Percentiles rank a stretch among this genome's conserved stretches.
phyloP scores from a whole-genome alignment of 441 rosid species.

The Codiaeum variegatum region DNA sequence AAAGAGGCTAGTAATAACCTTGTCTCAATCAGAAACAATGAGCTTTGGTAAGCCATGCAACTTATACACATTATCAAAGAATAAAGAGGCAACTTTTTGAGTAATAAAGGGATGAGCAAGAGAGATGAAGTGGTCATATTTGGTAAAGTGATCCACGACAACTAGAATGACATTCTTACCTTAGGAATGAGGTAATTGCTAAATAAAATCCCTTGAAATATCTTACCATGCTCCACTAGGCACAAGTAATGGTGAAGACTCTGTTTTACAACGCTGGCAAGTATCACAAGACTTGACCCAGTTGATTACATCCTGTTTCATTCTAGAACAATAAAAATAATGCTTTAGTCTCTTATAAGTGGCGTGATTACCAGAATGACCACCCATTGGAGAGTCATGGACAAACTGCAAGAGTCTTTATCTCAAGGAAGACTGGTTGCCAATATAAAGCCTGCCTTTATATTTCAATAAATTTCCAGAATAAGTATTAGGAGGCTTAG shows the following conservation, averaged over 20 bases:
- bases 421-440: neutral
- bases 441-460: neutral
- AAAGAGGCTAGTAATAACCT: neutral
- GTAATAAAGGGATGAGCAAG: no score
- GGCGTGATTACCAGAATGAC: neutral
- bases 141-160: neutral
- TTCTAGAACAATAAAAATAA: neutral
- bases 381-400: neutral
- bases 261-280: neutral
- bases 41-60: neutral
- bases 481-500: neutral
- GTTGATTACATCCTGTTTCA: neutral
- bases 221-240: neutral
- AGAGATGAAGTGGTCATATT: neutral
- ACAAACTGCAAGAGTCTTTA: no score
- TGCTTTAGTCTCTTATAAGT: neutral
- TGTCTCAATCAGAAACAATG: neutral
- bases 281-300: neutral
- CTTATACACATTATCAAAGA: neutral
- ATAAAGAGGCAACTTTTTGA: neutral
- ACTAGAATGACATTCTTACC: neutral
- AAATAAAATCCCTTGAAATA: neutral
- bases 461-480: no score
- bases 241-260: no score
- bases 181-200: neutral